Conservation (phyloP, 306 rosid genomes). For the Hylodesmum podocarpum region DNA sequence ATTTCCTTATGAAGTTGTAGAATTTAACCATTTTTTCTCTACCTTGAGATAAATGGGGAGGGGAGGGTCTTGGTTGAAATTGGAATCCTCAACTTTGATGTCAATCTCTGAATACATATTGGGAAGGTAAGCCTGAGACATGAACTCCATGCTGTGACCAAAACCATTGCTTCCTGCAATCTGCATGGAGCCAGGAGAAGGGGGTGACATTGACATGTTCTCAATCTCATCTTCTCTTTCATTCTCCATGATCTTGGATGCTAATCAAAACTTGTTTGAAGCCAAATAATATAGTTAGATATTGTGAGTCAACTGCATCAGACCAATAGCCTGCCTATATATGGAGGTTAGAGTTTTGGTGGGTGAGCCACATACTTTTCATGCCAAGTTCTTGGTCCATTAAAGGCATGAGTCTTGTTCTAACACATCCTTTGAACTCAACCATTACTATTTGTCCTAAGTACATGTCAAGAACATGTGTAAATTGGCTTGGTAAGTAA, state of each 20-base stretch:
- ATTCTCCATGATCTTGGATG: conserved; percentile 58
- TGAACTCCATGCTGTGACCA: conserved; percentile 79
- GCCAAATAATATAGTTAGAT: conserved; percentile 25
- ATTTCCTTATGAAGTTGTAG: not conserved
- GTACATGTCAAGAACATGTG: conserved; percentile 65
- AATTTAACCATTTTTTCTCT: conserved; percentile 2
- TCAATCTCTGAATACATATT: conserved; percentile 66
- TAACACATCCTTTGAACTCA: conserved; percentile 46
- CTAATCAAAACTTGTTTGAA: conserved; percentile 8
- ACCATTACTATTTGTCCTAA: conserved; percentile 32
- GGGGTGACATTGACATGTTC: conserved; percentile 64
- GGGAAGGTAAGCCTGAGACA: conserved; percentile 69
- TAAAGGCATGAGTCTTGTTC: conserved; percentile 31
- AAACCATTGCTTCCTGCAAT: conserved; percentile 73
- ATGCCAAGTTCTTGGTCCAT: conserved; percentile 40
- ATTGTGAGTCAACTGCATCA: conserved; percentile 43
- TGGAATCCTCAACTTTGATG: conserved; percentile 43
- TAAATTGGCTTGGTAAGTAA: conserved; percentile 10
- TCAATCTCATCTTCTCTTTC: conserved; percentile 70
- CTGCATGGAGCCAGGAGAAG: conserved; percentile 69
- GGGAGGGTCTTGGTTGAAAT: conserved; percentile 51
- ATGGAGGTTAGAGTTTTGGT: conserved; percentile 44
- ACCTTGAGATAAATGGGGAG: conserved; percentile 93
- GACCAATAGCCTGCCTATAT: conserved; percentile 53
- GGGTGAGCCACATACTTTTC: conserved; percentile 76